These are phyloP conservation scores for Leccinum pachyderme DNA, from an alignment of 1,284 basidiomycete genomes.

Conservation along the genomic window DNA sequence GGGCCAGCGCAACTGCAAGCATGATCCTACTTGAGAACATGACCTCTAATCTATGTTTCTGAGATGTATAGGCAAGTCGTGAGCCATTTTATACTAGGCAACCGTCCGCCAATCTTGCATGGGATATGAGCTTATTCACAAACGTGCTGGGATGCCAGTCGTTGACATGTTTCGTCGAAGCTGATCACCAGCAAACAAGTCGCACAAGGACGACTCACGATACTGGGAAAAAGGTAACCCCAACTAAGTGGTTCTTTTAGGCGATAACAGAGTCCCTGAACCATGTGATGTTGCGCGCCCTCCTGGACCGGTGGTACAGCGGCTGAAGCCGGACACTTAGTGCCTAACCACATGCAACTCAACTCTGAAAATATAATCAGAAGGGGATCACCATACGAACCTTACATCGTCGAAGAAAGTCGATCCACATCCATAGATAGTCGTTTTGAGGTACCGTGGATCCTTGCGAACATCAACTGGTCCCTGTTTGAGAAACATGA, in stretches of 20 bases:
- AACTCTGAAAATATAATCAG: too few species aligned
- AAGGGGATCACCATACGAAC: too few species aligned
- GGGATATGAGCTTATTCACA: neutral
- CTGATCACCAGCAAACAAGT: neutral
- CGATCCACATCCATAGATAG: too few species aligned
- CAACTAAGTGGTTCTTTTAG: neutral
- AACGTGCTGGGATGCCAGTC: neutral
- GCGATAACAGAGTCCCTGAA: neutral
- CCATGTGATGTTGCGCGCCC: neutral
- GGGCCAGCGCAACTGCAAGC: neutral
- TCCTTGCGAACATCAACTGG: too few species aligned
- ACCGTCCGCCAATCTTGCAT: neutral
- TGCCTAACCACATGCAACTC: too few species aligned
- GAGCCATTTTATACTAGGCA: neutral
- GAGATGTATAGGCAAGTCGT: neutral
- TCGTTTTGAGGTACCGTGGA: too few species aligned
- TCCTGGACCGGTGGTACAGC: too few species aligned
- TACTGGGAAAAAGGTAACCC: neutral
- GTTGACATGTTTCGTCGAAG: neutral
- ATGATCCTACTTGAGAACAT: conserved; percentile 1
- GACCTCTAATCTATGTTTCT: neutral
- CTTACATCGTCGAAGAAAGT: too few species aligned
- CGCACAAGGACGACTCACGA: neutral
- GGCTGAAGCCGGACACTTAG: too few species aligned
- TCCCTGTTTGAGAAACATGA: too few species aligned